Conservation (phyloP, 2,329 filamentous ascomycete genomes). For the Lachnellula suecica region DNA sequence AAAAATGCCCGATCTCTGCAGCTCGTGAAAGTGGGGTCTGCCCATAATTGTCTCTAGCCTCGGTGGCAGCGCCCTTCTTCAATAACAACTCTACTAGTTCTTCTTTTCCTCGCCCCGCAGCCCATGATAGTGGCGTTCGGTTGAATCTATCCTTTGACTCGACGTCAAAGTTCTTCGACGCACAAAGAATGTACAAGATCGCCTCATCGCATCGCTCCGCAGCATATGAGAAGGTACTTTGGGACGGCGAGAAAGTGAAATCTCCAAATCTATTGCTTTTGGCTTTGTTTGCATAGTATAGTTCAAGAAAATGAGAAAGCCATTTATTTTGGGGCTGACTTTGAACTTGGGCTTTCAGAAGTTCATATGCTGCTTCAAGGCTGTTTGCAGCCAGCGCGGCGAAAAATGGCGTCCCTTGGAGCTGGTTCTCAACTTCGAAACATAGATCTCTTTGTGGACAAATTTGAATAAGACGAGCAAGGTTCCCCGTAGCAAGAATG, state of each 20-base stretch:
- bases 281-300: slow-evolving; percentile 3
- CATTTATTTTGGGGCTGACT: not conserved
- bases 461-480: slow-evolving; percentile 29
- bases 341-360: slow-evolving; percentile 23
- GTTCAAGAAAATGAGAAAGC: slow-evolving; percentile 10
- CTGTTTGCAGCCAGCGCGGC: slow-evolving; percentile 35
- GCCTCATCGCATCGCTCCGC: slow-evolving; percentile 11
- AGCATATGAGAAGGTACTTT: slow-evolving; percentile 3
- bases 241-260: slow-evolving; percentile 13
- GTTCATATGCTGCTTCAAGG: slow-evolving; percentile 25
- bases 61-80: slow-evolving; percentile 10
- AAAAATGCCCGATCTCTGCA: slow-evolving; percentile 5
- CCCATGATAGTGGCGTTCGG: slow-evolving; percentile 21
- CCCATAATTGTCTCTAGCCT: slow-evolving; percentile 3
- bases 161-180: slow-evolving; percentile 6
- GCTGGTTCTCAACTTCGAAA: slow-evolving; percentile 28
- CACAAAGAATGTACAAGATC: slow-evolving; percentile 12
- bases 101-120: slow-evolving; percentile 26
- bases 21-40: slow-evolving; percentile 4
- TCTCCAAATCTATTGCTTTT: slow-evolving; percentile 2
- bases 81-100: slow-evolving; percentile 23
- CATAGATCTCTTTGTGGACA: slow-evolving; percentile 16
- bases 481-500: slow-evolving; percentile 35
- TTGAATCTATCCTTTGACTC: not conserved
- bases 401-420: slow-evolving; percentile 36